Percentiles rank a stretch among this genome's conserved stretches.
phyloP scores from a whole-genome alignment of 169 alveolate genomes.

The Eimeria maxima region DNA sequence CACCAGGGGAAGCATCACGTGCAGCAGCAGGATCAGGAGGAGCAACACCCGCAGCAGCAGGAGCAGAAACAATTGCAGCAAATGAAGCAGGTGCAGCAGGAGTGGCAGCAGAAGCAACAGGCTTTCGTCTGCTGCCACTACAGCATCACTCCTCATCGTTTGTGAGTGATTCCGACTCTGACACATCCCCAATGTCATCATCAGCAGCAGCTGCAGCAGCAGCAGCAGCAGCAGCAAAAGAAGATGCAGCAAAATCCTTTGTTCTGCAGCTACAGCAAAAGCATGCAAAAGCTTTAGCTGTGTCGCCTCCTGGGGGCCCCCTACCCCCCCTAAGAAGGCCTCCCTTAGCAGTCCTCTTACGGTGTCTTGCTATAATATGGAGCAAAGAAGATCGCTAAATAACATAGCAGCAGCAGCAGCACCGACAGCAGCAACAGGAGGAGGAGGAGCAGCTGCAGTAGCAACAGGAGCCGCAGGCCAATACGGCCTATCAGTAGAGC shows the following conservation, averaged over 20 bases:
- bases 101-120: neutral
- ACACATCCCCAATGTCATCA: neutral
- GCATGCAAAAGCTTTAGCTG: neutral
- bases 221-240: constrained; percentile 46
- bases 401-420: constrained; percentile 3
- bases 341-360: neutral
- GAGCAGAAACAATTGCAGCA: neutral
- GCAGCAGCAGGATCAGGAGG: neutral
- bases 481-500: too few relatives aligned
- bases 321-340: neutral
- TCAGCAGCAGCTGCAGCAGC: constrained; percentile 8
- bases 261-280: neutral
- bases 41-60: neutral
- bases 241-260: neutral
- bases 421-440: constrained; percentile 14
- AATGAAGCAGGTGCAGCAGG: neutral
- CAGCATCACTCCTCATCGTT: neutral
- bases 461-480: neutral
- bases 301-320: constrained; percentile 12
- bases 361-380: neutral
- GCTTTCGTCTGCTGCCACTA: neutral
- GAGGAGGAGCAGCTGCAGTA: neutral
- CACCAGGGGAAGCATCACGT: neutral
- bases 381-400: neutral
- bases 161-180: constrained; percentile 18